Evolutionary conservation across 2,329 filamentous ascomycete species (phyloP), one percentile per base, ranked within the genome.

Genomic region (Fusarium temperatum): DNA sequence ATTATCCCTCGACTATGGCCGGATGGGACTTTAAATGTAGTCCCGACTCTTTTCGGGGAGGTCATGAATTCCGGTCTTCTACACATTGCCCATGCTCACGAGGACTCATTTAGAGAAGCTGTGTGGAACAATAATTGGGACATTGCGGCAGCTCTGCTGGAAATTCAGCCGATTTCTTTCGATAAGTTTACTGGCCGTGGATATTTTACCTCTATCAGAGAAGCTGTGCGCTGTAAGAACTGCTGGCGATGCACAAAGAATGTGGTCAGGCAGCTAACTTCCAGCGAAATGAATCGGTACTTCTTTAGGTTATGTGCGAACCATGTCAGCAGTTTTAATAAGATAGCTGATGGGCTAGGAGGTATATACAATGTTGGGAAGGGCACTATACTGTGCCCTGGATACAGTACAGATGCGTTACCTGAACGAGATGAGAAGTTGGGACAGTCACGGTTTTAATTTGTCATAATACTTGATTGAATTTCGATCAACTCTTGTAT

Each of bases 81-180:
- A n/a, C n/a, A n/a, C n/a, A n/a, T n/a, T n/a, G n/a, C n/a, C n/a
- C n/a, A n/a, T 22, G 45, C n/a, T 0, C 38, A 42, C 2, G 47
- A 62, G 8, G 13, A 28, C 5, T 35, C 20, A 0, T 45, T 62
- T 1, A 30, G 50, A 2, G 10, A 18, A 18, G 41, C 48, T 4
- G 39, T 45, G 13, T 55, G 48, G 47, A 13, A 24, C 3, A 61
- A 54, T 9, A 44, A 61, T 13, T 61, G 47, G 58, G 22, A 26
- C 2, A 0, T 62, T 38, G 59, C 50, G 0, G 20, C 20, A 22
- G 22, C n/a, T 9, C 15, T 62, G 4, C 20, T 42, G 3, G 7
- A 22, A 1, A 3, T 53, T 1, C 28, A 50, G 18, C 17, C 8
- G 7, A 3, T 4, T 11, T 9, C 18, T 0, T 0, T 14, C 1